These are phyloP conservation scores for Ichthyophthirius multifiliis DNA, from an alignment of 169 alveolate genomes.

Conservation along the genomic window DNA sequence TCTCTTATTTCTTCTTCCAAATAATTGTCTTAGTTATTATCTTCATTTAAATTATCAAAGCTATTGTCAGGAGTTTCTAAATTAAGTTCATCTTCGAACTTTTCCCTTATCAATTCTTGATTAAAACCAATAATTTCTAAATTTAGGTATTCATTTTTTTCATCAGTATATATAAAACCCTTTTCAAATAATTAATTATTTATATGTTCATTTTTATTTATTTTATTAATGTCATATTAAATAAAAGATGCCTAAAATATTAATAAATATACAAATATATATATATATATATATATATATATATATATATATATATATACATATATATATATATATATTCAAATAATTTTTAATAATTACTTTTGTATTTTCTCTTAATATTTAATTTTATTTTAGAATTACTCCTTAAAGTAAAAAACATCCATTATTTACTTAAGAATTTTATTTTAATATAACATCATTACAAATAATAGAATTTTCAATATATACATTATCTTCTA, in stretches of 20 bases:
- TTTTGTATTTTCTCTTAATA: background rate
- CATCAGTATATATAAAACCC: background rate
- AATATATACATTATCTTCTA: background rate
- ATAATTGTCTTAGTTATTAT: background rate
- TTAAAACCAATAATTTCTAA: background rate
- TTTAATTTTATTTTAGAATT: background rate
- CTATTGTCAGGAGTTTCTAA: background rate
- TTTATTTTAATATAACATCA: background rate
- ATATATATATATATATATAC: too few relatives aligned
- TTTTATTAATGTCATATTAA: background rate
- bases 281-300: too few relatives aligned
- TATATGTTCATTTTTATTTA: background rate
- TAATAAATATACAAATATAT: too few relatives aligned
- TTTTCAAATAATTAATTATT: background rate
- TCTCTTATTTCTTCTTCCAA: background rate
- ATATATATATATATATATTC: too few relatives aligned
- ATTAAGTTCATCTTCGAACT: background rate
- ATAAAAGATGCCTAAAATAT: background rate
- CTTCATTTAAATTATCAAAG: background rate
- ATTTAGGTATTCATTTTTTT: background rate
- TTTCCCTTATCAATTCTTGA: background rate
- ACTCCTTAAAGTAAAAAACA: background rate
- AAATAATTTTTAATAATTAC: background rate
- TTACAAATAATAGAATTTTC: background rate
- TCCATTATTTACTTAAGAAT: background rate